Conservation (phyloP, 192 early-diverging fungal genomes). For the Entomortierella chlamydospora region DNA sequence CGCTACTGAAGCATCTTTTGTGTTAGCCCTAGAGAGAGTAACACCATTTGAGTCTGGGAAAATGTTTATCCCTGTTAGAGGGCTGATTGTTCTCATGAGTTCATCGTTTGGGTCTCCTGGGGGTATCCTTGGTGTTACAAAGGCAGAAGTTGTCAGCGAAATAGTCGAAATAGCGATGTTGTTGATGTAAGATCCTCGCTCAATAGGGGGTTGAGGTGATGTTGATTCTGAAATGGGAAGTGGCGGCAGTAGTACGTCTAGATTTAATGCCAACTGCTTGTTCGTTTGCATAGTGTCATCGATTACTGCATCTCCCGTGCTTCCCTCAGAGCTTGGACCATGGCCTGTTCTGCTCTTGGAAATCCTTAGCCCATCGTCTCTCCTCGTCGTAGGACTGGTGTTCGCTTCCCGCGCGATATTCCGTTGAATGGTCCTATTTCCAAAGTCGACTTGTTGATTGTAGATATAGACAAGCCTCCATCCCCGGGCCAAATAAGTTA, state of each 20-base stretch:
- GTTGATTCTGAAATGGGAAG: neutral
- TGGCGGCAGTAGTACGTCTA: neutral
- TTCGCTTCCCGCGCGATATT: neutral
- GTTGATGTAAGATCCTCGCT: neutral
- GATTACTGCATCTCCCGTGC: neutral
- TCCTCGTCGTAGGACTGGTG: neutral
- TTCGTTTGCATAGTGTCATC: neutral
- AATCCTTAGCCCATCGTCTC: neutral
- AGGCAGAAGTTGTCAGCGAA: neutral
- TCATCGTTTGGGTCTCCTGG: neutral
- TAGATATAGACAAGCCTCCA: conserved; percentile 50
- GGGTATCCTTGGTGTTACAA: neutral
- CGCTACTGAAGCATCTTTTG: neutral
- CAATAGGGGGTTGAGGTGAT: neutral
- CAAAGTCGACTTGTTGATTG: conserved; percentile 48
- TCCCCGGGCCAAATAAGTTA: conserved; percentile 44
- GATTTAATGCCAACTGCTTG: neutral
- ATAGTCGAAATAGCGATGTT: neutral
- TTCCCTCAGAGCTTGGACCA: neutral
- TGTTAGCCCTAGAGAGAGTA: neutral
- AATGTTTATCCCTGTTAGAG: neutral
- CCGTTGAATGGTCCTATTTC: conserved; percentile 17
- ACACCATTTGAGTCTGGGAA: conserved; percentile 8
- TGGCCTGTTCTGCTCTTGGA: neutral
- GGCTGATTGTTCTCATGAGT: neutral